Base-by-base conservation (phyloP, 2,329 filamentous ascomycete genomes). In the Exophiala dermatitidis region DNA sequence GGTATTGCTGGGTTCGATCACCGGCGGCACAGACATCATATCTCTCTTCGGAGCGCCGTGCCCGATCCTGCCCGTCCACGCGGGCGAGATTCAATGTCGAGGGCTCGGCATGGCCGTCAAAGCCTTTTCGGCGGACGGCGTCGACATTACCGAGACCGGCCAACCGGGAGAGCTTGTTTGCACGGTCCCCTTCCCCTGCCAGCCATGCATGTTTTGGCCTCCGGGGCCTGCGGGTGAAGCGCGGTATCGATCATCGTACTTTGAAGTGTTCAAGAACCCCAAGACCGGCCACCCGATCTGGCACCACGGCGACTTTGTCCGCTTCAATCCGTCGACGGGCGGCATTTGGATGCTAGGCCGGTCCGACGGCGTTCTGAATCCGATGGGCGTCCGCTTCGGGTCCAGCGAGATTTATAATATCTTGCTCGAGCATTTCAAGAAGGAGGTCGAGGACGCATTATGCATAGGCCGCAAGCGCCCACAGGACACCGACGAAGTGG, bases 331-430 rank as follows among this genome's bases (percentile, higher is more conserved):
- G 0, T 65, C 72, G 10, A 93, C 88, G 0, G 84, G 88, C 8
- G 88, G 90, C 0, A 72, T 97, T 6, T 77, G 89, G 60, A 97
- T 97, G 91, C 79, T 97, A 0, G 91, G 93, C 2, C 81, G 91
- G 29, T 93, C 86, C 48, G 91, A 98, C 64, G 93, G 93, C 3
- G 88, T 97, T 4, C 73, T 98, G 7, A 98, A 98, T 67, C 93
- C 91, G 0, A 82, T 85, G 0, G 91, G 93, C 2, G 89, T 98
- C 30, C 78, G 91, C 0, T 97, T 98, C 66, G 91, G 91, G 4
- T 90, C 84, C 33, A 90, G 91, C 1, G 91, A 98, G 74, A 95
- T 98, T 29, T 97, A 97, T 71, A 97, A 96, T 67, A 77, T 96
- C n/a, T 72, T 97, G 28, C 80, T 93, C 1, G 83, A 87, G 60